These are phyloP conservation scores for Hypocrella siamensis DNA, from an alignment of 2,329 filamentous ascomycete species.

Conservation along the genomic window DNA sequence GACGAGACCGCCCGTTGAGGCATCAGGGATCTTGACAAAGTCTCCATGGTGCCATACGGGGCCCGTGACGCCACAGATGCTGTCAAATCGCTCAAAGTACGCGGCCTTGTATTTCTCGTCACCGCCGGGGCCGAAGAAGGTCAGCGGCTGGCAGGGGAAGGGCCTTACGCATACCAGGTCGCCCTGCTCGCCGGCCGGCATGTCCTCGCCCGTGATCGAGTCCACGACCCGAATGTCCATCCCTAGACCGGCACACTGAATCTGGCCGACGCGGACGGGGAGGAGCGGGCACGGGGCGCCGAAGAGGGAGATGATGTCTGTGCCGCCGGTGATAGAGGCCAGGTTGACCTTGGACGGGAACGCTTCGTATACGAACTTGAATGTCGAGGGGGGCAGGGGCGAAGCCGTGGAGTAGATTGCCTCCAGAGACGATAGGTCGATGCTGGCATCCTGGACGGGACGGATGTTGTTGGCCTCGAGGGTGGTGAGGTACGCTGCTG, in stretches of 20 bases:
- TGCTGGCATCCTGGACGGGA: constrained; percentile 35
- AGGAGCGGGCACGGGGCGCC: constrained; percentile 67
- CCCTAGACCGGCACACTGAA: constrained; percentile 62
- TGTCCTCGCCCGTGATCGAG: constrained; percentile 36
- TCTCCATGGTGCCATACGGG: constrained; percentile 87
- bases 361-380: constrained; percentile 72
- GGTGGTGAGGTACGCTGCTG: constrained; percentile 80
- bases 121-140: constrained; percentile 58
- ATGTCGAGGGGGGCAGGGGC: constrained; percentile 82
- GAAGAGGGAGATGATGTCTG: constrained; percentile 92
- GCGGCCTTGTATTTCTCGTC: constrained; percentile 63
- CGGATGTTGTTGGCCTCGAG: constrained; percentile 62
- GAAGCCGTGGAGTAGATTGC: constrained; percentile 93
- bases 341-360: constrained; percentile 74
- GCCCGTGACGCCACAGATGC: constrained; percentile 19
- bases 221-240: constrained; percentile 58
- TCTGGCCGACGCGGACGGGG: constrained; percentile 57
- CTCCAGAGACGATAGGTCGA: constrained; percentile 49
- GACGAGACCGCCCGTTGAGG: constrained; percentile 57
- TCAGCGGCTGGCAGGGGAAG: constrained; percentile 82
- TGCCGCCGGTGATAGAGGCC: constrained; percentile 86
- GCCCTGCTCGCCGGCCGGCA: constrained; percentile 52
- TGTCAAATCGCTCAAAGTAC: constrained; percentile 74
- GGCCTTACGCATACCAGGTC: constrained; percentile 77
- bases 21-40: constrained; percentile 56